Base-by-base conservation (phyloP, 208 protist species). In the Trichomonas tenax region DNA sequence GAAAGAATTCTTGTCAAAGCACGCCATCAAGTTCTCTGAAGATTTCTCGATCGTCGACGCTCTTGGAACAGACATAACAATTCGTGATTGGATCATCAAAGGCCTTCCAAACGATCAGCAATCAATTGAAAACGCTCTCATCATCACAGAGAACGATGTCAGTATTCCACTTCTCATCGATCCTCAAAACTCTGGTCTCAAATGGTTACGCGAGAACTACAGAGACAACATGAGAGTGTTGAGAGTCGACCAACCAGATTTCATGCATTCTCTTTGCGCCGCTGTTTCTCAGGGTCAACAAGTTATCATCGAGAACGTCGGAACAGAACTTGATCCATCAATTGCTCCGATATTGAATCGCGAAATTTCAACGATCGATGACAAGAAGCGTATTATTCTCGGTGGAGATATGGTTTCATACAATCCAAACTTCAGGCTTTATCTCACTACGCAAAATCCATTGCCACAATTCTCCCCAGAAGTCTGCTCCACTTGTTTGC, bases 111-210 rank as follows among this genome's bases (percentile, higher is more conserved):
- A 98, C 4, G 99, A 99, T 97, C 97, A 98, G 46, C 97, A 99
- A 40, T 99, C 99, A 36, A 98, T 98, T 3, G 98, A 99, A 97
- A 99, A 99, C 97, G 99, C 98, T 89, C 98, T 98, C 34, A 99
- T 99, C 96, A 97, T 99, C 41, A 93, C 40, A 38, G 21, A 82
- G 38, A 96, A 63, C 38, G 98, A 97, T 51, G 99, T 98, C 96
- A 99, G 98, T 97, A 99, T 99, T 98, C 99, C 99, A 89, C 97
- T 99, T 63, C 98, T 99, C 95, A 99, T 99, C 96, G 99, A 99
- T 97, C 99, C 99, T 34, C 99, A 99, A 98, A 97, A 99, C 46
- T 98, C 99, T 97, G 99, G 98, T 82, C 98, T 99, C 89, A 98
- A 98, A 95, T 99, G 99, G 99, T 99, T 99, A 96, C 97, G 98